A percentile compares a stretch with the other conserved stretches of the same genome.
Evolutionary conservation across 2,329 filamentous ascomycete species (phyloP).

Genomic region (Sclerotinia nivalis): DNA sequence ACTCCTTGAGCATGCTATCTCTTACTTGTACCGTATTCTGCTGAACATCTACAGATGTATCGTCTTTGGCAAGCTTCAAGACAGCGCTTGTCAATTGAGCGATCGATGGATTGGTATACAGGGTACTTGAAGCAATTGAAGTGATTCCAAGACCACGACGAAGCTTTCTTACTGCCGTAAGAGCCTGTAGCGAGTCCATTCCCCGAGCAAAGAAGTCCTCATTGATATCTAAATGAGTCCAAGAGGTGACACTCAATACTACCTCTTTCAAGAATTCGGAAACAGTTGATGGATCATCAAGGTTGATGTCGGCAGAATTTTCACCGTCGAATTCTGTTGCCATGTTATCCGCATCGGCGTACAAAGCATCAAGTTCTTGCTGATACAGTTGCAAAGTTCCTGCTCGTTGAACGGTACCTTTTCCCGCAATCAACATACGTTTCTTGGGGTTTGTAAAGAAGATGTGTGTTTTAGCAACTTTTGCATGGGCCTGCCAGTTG

Average conservation of each 20-base stretch:
- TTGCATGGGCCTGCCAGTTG: conserved; percentile 30
- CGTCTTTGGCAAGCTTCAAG: neutral
- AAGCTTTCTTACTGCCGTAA: neutral
- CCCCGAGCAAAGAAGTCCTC: neutral
- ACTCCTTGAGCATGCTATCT: neutral
- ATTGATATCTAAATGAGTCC: neutral
- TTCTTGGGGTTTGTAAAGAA: conserved; percentile 38
- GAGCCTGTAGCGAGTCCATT: neutral
- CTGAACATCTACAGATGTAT: neutral
- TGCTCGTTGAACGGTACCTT: conserved; percentile 43
- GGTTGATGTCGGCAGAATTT: neutral
- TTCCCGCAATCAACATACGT: conserved; percentile 42
- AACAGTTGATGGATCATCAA: neutral
- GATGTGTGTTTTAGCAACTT: conserved; percentile 37
- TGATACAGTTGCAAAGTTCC: conserved; percentile 33
- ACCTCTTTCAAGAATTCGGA: neutral
- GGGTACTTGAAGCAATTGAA: neutral
- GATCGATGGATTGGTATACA: neutral
- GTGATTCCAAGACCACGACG: neutral
- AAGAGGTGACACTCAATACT: neutral
- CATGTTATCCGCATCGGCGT: neutral
- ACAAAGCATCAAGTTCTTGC: conserved; percentile 4
- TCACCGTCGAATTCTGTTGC: neutral
- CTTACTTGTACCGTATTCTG: neutral
- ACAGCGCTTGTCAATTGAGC: neutral